Evolutionary conservation across 768 basidiomycete species (phyloP).

Genomic region (Lentinula boryana): DNA sequence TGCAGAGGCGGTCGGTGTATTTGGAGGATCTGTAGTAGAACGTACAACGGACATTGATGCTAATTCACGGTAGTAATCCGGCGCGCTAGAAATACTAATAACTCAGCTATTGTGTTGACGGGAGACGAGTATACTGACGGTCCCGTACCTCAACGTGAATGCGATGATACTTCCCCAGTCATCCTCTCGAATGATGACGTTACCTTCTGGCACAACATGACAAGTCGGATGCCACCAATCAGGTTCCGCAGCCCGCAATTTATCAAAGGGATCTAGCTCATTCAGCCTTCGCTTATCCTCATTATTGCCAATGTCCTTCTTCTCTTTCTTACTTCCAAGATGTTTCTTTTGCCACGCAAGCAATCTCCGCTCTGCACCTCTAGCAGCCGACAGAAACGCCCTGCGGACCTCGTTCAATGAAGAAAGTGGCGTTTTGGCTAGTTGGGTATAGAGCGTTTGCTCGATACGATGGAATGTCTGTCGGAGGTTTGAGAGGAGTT

Average conservation of each 20-base stretch:
- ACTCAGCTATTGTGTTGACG: not conserved
- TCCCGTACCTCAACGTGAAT: constrained; percentile 62
- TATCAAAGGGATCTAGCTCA: constrained; percentile 8
- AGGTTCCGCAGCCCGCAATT: constrained; percentile 36
- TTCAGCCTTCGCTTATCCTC: constrained; percentile 11
- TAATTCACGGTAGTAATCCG: constrained; percentile 52
- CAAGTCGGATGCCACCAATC: constrained; percentile 59
- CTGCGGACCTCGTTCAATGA: constrained; percentile 60
- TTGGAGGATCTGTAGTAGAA: constrained; percentile 5
- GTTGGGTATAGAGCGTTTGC: constrained; percentile 50
- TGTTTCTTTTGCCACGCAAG: constrained; percentile 65
- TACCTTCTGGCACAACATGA: constrained; percentile 63
- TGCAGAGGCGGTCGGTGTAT: constrained; percentile 16
- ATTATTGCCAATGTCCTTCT: constrained; percentile 10
- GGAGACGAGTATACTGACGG: constrained; percentile 4
- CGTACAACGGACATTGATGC: constrained; percentile 29
- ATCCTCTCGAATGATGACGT: constrained; percentile 59
- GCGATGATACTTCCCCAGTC: constrained; percentile 80
- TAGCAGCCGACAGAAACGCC: constrained; percentile 45
- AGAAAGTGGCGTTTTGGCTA: constrained; percentile 37
- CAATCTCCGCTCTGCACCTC: constrained; percentile 49
- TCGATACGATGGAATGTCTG: constrained; percentile 54
- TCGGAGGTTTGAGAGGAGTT: constrained; percentile 43
- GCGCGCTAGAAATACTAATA: constrained; percentile 34
- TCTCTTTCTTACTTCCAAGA: constrained; percentile 22